Evolutionary conservation across 1,139 yeast species (phyloP).

Genomic region (Candida sojae): DNA sequence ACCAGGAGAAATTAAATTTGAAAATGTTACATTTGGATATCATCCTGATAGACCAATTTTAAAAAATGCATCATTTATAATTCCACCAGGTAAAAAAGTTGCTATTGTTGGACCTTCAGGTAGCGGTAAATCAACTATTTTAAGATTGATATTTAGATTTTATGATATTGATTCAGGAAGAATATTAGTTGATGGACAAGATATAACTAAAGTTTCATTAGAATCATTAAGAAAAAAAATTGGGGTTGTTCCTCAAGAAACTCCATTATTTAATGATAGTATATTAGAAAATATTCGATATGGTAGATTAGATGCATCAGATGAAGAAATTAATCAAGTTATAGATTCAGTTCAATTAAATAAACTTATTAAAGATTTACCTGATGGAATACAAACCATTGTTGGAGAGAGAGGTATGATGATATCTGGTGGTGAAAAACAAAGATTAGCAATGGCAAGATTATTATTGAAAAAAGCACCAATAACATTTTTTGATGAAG

Average conservation of each 20-base stretch:
- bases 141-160: conserved; percentile 82
- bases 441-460: conserved; percentile 90
- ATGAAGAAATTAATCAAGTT: conserved; percentile 67
- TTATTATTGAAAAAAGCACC: conserved; percentile 81
- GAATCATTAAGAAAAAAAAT: conserved; percentile 72
- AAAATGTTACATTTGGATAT: conserved; percentile 91
- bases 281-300: conserved; percentile 85
- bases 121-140: conserved; percentile 89
- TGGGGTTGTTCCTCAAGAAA: conserved; percentile 98
- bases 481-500: conserved; percentile 94
- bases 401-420: conserved; percentile 99
- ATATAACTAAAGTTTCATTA: conserved; percentile 71
- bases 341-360: conserved; percentile 72
- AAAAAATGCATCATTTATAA: conserved; percentile 75
- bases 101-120: conserved; percentile 97
- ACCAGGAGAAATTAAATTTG: conserved; percentile 79
- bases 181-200: conserved; percentile 87
- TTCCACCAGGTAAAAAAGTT: conserved; percentile 88
- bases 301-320: conserved; percentile 75
- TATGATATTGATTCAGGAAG: conserved; percentile 82
- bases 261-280: conserved; percentile 91
- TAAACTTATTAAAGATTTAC: conserved; percentile 64
- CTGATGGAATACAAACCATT: conserved; percentile 79
- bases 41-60: conserved; percentile 86
- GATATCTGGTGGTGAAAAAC: conserved; percentile 99